These are phyloP conservation scores for Azolla pinnata DNA, from an alignment of 75 land plant genomes.

Conservation along the genomic window DNA sequence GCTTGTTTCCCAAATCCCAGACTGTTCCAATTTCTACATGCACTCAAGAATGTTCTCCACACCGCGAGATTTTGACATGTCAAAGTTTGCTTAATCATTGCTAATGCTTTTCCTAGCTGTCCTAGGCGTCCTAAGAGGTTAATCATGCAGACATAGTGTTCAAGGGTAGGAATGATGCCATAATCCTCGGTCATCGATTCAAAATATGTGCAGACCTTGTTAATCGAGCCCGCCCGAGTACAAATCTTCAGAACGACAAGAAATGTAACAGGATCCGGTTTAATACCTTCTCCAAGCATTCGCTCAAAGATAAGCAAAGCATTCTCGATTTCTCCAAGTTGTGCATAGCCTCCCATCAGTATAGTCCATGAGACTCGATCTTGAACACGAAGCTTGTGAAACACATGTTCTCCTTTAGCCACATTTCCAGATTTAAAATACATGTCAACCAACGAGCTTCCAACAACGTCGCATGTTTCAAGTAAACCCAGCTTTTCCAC, in stretches of 20 bases:
- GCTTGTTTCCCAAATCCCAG: conserved; percentile 2
- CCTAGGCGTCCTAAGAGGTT: conserved; percentile 16
- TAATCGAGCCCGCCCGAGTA: conserved; percentile 10
- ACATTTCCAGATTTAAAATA: conserved; percentile 12
- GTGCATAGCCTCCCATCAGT: conserved; percentile 18
- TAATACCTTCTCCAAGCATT: conserved; percentile 9
- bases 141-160: conserved; percentile 16
- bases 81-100: conserved; percentile 4
- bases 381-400: conserved; percentile 2
- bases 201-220: conserved; percentile 6
- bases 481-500: background rate
- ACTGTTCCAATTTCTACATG: conserved; percentile 12
- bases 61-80: background rate
- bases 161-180: conserved; percentile 5
- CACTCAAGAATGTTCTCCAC: conserved; percentile 15
- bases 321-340: conserved; percentile 11
- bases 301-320: conserved; percentile 11
- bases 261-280: conserved; percentile 18
- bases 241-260: conserved; percentile 10
- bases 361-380: conserved; percentile 10
- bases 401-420: conserved; percentile 1
- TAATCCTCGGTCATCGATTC: conserved; percentile 2
- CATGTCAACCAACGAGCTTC: conserved; percentile 8
- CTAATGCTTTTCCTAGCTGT: conserved; percentile 5
- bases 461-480: background rate